phyloP scores from a whole-genome alignment of 176 grass and related monocot species.

The Oryza meridionalis region DNA sequence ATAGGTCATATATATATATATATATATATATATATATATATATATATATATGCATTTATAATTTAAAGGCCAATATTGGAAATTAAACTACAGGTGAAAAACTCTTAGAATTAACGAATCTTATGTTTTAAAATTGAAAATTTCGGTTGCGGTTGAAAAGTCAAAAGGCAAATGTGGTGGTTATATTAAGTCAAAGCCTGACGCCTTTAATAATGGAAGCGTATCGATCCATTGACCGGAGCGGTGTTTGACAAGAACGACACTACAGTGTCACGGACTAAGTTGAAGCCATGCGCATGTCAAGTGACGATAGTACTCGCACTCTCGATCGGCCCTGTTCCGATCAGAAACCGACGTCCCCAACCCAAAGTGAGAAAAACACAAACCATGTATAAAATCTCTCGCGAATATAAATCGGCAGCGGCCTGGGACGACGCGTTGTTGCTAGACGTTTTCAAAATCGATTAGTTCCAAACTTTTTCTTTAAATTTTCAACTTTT shows the following conservation, averaged over 20 bases:
- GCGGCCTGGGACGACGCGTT: neutral
- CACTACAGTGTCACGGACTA: neutral
- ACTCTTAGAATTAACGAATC: too few species aligned
- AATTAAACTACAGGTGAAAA: too few species aligned
- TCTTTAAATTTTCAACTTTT: too few species aligned
- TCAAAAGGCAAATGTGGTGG: neutral
- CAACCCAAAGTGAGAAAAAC: neutral
- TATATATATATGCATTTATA: too few species aligned
- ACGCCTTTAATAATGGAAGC: neutral
- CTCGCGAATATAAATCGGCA: neutral
- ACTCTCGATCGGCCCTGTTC: neutral
- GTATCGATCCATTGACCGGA: neutral
- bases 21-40: too few species aligned
- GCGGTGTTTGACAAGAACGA: neutral
- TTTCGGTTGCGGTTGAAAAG: too few species aligned
- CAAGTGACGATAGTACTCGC: neutral
- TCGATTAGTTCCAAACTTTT: too few species aligned
- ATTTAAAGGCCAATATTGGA: too few species aligned
- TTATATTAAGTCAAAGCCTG: neutral
- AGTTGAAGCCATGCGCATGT: neutral
- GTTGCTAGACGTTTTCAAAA: too few species aligned
- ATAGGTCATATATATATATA: too few species aligned
- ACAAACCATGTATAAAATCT: neutral
- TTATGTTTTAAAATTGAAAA: too few species aligned
- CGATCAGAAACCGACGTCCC: neutral